Percentiles rank a stretch among this genome's conserved stretches.
These are phyloP conservation scores for Trichosporon sp. DNA, from an alignment of 1,284 basidiomycete genomes.

Conservation along the genomic window DNA sequence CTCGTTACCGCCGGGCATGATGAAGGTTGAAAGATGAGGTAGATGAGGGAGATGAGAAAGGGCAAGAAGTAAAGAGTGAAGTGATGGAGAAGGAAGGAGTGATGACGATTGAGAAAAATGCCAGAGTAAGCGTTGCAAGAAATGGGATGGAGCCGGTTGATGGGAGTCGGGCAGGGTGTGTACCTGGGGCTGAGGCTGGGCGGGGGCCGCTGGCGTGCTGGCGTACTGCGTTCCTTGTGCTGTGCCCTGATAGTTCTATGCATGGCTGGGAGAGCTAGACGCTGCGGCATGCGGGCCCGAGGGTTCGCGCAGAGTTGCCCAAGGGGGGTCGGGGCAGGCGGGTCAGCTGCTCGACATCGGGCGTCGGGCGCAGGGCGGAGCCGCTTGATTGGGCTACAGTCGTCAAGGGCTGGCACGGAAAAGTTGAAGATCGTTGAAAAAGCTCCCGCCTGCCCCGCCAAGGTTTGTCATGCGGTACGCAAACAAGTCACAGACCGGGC, in stretches of 20 bases:
- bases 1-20: constrained; percentile 24
- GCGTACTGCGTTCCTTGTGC: background rate
- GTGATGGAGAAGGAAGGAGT: background rate
- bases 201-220: constrained; percentile 5
- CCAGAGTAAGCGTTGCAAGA: background rate
- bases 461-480: constrained; percentile 4
- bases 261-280: background rate
- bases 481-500: constrained; percentile 11
- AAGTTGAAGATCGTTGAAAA: constrained; percentile 4
- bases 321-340: background rate
- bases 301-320: background rate
- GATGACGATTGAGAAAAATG: background rate
- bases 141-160: constrained; percentile 1
- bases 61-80: background rate
- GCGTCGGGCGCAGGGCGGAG: background rate
- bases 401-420: background rate
- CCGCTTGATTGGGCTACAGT: background rate
- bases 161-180: background rate
- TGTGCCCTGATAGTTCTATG: background rate
- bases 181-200: background rate
- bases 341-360: no score
- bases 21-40: background rate
- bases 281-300: background rate
- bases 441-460: background rate
- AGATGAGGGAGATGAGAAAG: background rate